Percentiles rank a stretch among this genome's conserved stretches.
Conservation (phyloP, 306 rosid species). For the Hylodesmum podocarpum region DNA sequence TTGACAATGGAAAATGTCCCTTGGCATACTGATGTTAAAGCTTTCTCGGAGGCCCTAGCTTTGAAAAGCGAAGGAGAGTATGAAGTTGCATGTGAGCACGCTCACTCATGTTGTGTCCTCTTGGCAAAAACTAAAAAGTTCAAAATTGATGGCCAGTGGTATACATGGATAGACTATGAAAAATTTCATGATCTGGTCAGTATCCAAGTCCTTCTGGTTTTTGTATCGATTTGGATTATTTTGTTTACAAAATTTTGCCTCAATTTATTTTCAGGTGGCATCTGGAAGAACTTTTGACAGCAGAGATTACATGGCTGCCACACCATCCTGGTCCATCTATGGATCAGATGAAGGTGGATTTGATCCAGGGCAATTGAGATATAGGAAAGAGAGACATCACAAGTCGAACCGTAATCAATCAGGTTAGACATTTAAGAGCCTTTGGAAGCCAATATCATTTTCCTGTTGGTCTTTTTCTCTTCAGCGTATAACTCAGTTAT, state of each 20-base stretch:
- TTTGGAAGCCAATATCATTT: slow-evolving; percentile 23
- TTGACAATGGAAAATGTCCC: slow-evolving; percentile 99
- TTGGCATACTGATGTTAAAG: slow-evolving; percentile 94
- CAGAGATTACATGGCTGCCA: slow-evolving; percentile 77
- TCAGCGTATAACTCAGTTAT: slow-evolving; percentile 27
- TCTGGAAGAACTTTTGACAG: slow-evolving; percentile 78
- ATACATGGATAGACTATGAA: slow-evolving; percentile 96
- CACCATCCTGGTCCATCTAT: slow-evolving; percentile 94
- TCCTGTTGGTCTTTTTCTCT: neutral
- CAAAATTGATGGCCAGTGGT: slow-evolving; percentile 85
- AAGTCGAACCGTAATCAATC: slow-evolving; percentile 54
- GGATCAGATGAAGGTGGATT: slow-evolving; percentile 95
- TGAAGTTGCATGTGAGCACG: slow-evolving; percentile 96
- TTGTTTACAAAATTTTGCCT: slow-evolving; percentile 4
- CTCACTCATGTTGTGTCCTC: slow-evolving; percentile 93
- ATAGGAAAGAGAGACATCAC: slow-evolving; percentile 88
- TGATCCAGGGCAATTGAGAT: slow-evolving; percentile 82
- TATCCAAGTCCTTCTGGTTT: slow-evolving; percentile 13
- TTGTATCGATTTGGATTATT: neutral
- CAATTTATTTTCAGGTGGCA: slow-evolving; percentile 70
- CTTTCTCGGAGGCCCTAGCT: slow-evolving; percentile 86
- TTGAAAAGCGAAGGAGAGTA: slow-evolving; percentile 78
- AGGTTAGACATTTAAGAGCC: slow-evolving; percentile 42
- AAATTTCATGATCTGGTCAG: slow-evolving; percentile 91
- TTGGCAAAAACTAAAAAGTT: slow-evolving; percentile 85